phyloP scores from a whole-genome alignment of 2,329 filamentous ascomycete species.

The Fusarium sp. region DNA sequence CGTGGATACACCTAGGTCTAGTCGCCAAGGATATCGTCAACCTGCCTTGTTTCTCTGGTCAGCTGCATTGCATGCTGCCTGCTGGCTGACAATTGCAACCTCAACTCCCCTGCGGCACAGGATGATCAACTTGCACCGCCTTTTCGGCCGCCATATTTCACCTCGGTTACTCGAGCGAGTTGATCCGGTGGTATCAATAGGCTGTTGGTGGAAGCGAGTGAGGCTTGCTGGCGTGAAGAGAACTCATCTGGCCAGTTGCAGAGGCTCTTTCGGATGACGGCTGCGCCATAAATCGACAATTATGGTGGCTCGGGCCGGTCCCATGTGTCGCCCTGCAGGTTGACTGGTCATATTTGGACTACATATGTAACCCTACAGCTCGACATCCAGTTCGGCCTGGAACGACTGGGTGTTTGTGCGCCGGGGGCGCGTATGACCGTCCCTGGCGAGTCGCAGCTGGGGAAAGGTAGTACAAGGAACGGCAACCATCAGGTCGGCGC shows the following conservation, averaged over 20 bases:
- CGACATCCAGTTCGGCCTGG: slow-evolving; percentile 24
- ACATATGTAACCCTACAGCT: slow-evolving; percentile 21
- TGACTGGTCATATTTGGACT: slow-evolving; percentile 41
- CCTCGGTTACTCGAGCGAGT: slow-evolving; percentile 20
- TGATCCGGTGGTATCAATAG: slow-evolving; percentile 25
- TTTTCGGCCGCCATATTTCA: slow-evolving; percentile 12
- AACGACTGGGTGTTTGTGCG: slow-evolving; percentile 26
- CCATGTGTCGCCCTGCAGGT: slow-evolving; percentile 45
- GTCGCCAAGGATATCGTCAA: slow-evolving; percentile 27
- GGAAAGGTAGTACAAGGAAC: slow-evolving; percentile 8
- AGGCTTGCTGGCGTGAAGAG: slow-evolving; percentile 24
- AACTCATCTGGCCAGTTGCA: slow-evolving; percentile 20
- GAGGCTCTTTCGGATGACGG: slow-evolving; percentile 8
- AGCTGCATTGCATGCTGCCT: slow-evolving; percentile 35
- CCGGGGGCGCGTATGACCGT: slow-evolving; percentile 25
- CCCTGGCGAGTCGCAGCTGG: slow-evolving; percentile 34
- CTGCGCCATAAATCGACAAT: slow-evolving; percentile 18
- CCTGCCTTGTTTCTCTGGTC: slow-evolving; percentile 25
- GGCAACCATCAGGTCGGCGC: slow-evolving; percentile 11
- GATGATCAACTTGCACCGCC: slow-evolving; percentile 9
- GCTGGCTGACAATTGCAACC: slow-evolving; percentile 40
- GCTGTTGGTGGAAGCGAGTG: slow-evolving; percentile 29
- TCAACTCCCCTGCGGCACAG: slow-evolving; percentile 7
- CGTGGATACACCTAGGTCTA: slow-evolving; percentile 34
- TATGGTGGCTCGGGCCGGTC: slow-evolving; percentile 46